A percentile compares a stretch with the other conserved stretches of the same genome.
Conservation (phyloP, 2,329 filamentous ascomycete species). For the Dactylellina haptotyla region DNA sequence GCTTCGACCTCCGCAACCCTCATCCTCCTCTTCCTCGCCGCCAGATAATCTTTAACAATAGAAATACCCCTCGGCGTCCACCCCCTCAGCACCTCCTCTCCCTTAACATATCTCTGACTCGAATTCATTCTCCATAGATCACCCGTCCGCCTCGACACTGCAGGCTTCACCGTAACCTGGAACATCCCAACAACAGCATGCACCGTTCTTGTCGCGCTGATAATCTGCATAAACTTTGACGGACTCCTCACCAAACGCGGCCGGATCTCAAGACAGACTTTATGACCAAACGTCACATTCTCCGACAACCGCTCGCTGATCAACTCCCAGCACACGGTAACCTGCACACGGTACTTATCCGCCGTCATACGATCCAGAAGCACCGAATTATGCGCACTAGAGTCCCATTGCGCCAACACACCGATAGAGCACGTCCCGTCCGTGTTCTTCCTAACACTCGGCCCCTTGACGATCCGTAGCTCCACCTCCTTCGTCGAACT, state of each 20-base stretch:
- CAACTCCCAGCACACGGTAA: conserved; percentile 87
- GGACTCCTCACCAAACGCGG: conserved; percentile 76
- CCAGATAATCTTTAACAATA: conserved; percentile 86
- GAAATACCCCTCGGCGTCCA: conserved; percentile 93
- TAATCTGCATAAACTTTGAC: conserved; percentile 86
- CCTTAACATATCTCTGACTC: conserved; percentile 93
- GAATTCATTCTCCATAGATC: conserved; percentile 98
- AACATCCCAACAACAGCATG: conserved; percentile 88
- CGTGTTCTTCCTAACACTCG: conserved; percentile 82
- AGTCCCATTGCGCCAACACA: conserved; percentile 94
- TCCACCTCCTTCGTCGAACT: conserved; percentile 77
- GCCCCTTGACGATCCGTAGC: conserved; percentile 79
- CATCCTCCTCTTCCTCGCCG: conserved; percentile 75
- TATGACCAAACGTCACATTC: conserved; percentile 85
- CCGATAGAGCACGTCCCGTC: conserved; percentile 90
- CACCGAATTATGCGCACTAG: conserved; percentile 88
- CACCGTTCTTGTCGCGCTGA: conserved; percentile 84
- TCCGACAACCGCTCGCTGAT: conserved; percentile 83
- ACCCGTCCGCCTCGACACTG: conserved; percentile 87
- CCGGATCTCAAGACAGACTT: conserved; percentile 79
- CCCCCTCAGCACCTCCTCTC: conserved; percentile 83
- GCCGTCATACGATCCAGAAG: conserved; percentile 90
- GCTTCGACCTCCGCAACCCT: conserved; percentile 83
- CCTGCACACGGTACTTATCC: conserved; percentile 91
- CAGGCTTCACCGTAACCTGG: conserved; percentile 83